Evolutionary conservation across 2,329 filamentous ascomycete species (phyloP), one percentile per base, ranked within the genome.

Genomic region (Shiraia sp.): DNA sequence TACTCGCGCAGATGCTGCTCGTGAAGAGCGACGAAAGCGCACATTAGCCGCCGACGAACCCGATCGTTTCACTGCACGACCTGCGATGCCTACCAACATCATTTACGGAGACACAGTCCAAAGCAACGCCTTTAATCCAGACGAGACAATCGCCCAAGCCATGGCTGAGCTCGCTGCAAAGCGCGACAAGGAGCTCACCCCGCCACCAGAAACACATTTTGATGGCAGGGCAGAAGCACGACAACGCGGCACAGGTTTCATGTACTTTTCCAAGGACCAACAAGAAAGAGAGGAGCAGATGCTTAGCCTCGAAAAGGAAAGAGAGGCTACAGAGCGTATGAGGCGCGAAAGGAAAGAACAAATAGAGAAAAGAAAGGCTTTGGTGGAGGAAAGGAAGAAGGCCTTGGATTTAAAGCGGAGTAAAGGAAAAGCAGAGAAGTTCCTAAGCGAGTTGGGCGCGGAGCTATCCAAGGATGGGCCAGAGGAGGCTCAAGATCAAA

Each of bases 91-190:
- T 0, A 69, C 73, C 5, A 81, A 84, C 13, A 71, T 97, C 27
- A 95, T 99, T 43, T 85, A 86, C 60, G 93, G 93, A 39, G 89
- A 95, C 68, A 80, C 87, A 3, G 82, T 99, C 37, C 93, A 99
- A 71, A 77, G 82, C 1, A 76, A 83, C 51, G 93, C 93, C 0
- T 96, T 97, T 71, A 83, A 86, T 51, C 87, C 88, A 0, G 86
- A 88, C 26, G 82, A 84, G 40, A 75, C 71, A 0, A 72, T 79
- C 6, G 72, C 78, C 4, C 79, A 80, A 40, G 79, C 84, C 57
- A 96, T 96, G 89, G 85, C 85, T 39, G 79, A 83, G 41, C 73
- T 96, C 22, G 90, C 90, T 2, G 76, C 79, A 48, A 88, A 87
- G 71, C 80, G 90, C 32, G 90, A 96, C 72, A 79, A 85, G 42